Percentiles rank a stretch among this genome's conserved stretches.
Evolutionary conservation across 139 green algal genomes (phyloP).

Genomic region (Nannochloris sp.): DNA sequence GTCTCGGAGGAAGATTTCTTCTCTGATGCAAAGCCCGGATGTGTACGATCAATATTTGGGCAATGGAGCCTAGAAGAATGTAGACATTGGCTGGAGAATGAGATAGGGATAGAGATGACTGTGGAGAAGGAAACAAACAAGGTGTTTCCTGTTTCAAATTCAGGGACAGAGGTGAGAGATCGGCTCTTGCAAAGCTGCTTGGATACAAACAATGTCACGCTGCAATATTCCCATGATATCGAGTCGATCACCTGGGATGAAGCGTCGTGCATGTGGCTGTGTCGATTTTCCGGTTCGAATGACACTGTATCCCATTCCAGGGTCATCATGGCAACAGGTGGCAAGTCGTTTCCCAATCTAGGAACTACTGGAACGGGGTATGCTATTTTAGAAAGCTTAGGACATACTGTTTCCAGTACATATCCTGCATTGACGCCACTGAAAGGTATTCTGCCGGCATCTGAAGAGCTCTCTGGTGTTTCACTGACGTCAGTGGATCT

Average conservation of each 20-base stretch:
- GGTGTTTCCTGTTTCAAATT: constrained; percentile 72
- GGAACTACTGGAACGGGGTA: constrained; percentile 77
- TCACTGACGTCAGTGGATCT: not conserved
- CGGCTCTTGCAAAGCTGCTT: constrained; percentile 54
- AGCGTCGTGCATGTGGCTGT: not conserved
- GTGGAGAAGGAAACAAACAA: constrained; percentile 67
- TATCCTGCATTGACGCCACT: constrained; percentile 85
- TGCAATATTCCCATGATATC: not conserved
- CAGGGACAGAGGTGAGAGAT: constrained; percentile 57
- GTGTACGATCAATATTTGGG: constrained; percentile 53
- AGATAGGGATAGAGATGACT: constrained; percentile 54
- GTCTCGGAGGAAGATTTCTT: constrained; percentile 70
- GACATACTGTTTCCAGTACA: constrained; percentile 43
- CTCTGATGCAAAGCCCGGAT: constrained; percentile 18
- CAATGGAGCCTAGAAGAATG: constrained; percentile 63
- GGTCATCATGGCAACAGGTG: constrained; percentile 64
- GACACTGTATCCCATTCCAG: not conserved
- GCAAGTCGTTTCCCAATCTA: constrained; percentile 69
- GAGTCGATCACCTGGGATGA: not conserved
- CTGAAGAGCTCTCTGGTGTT: constrained; percentile 49
- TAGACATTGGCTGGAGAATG: constrained; percentile 51
- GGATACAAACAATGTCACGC: constrained; percentile 17
- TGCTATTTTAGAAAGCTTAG: constrained; percentile 35
- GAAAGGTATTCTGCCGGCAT: constrained; percentile 52
- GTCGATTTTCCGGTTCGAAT: not conserved